These are phyloP conservation scores for Mariannaea elegans DNA, from an alignment of 2,329 filamentous ascomycete genomes.

Conservation along the genomic window DNA sequence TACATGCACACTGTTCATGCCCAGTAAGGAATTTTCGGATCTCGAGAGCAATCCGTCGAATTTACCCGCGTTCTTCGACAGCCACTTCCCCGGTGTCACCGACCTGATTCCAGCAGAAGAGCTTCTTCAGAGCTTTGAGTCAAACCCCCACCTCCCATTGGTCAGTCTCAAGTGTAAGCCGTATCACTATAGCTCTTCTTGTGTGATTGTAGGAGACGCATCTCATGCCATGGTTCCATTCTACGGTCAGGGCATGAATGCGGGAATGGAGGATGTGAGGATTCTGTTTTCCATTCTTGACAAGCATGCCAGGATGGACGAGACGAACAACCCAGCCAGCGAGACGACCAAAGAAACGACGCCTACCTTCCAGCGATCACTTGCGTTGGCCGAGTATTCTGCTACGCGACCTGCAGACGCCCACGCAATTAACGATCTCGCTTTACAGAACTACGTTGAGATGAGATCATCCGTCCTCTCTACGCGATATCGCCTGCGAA, in stretches of 20 bases:
- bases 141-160: constrained; percentile 89
- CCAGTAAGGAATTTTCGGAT: constrained; percentile 71
- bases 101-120: constrained; percentile 72
- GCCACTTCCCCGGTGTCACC: constrained; percentile 87
- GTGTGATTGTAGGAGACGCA: constrained; percentile 89
- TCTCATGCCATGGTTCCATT: constrained; percentile 99
- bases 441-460: constrained; percentile 89
- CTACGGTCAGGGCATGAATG: constrained; percentile 98
- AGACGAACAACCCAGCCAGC: constrained; percentile 52
- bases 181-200: constrained; percentile 80
- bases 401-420: constrained; percentile 78
- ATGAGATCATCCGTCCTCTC: constrained; percentile 90
- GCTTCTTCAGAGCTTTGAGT: constrained; percentile 77
- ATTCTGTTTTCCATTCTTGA: constrained; percentile 87
- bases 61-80: constrained; percentile 78
- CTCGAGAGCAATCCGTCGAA: constrained; percentile 71
- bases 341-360: constrained; percentile 50
- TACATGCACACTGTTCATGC: constrained; percentile 92
- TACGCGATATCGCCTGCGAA: constrained; percentile 80
- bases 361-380: constrained; percentile 63
- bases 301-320: constrained; percentile 61
- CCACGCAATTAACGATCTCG: constrained; percentile 90
- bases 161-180: constrained; percentile 94
- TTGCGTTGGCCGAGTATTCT: constrained; percentile 81
- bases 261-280: constrained; percentile 91